Percentiles rank a stretch among this genome's conserved stretches.
phyloP scores from a whole-genome alignment of 169 alveolate species.

The Plasmodium fragile region DNA sequence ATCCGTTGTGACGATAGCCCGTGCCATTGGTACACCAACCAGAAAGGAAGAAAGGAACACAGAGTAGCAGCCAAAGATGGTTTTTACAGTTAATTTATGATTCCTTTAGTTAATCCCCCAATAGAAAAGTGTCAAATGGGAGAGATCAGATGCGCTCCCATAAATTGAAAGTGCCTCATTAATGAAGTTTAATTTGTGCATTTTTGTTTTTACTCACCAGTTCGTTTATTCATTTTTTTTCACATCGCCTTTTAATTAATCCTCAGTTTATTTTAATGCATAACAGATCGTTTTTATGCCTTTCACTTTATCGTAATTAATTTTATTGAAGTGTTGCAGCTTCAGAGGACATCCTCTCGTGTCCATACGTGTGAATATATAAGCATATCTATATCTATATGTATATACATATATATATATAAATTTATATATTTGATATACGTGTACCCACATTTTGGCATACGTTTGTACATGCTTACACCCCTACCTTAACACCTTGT shows the following conservation, averaged over 20 bases:
- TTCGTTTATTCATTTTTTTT: background rate
- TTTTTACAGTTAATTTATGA: conserved; percentile 13
- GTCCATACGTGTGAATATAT: background rate
- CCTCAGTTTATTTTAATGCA: background rate
- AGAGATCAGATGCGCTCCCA: background rate
- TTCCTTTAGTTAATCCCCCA: background rate
- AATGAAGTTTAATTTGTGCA: background rate
- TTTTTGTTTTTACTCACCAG: background rate
- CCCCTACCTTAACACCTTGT: background rate
- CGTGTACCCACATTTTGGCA: background rate
- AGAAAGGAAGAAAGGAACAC: background rate
- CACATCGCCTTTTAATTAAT: background rate
- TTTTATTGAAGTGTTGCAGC: background rate
- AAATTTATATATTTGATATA: too few relatives aligned
- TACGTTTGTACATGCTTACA: conserved; percentile 25
- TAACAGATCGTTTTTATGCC: background rate
- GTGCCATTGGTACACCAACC: background rate
- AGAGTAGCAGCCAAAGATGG: background rate
- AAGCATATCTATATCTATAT: background rate
- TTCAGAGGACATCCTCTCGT: background rate
- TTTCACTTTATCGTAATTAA: background rate
- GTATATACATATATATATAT: too few relatives aligned
- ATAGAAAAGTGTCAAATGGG: background rate
- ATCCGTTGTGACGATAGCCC: background rate
- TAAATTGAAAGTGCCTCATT: background rate